Evolutionary conservation across 345 rosid species (phyloP).

Genomic region (Physaria fendleri): DNA sequence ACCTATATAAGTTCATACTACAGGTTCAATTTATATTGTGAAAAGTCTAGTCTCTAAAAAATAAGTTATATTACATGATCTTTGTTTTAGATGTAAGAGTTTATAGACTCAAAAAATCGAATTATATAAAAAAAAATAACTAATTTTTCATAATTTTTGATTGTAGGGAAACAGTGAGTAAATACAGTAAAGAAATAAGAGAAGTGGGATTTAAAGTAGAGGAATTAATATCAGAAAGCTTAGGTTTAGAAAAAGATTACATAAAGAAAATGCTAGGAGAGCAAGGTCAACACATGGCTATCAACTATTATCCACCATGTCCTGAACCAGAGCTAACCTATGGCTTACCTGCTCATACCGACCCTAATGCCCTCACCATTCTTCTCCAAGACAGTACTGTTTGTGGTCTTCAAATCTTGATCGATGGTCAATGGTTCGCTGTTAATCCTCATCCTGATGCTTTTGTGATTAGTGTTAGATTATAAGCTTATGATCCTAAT

Average conservation of each 20-base stretch:
- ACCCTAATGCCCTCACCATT: slow-evolving; percentile 83
- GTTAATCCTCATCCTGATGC: slow-evolving; percentile 73
- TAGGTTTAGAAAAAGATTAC: slow-evolving; percentile 57
- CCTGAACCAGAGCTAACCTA: slow-evolving; percentile 88
- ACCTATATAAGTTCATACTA: no score
- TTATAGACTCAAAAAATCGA: no score
- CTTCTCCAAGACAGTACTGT: slow-evolving; percentile 75
- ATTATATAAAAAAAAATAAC: no score
- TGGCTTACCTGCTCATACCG: slow-evolving; percentile 87
- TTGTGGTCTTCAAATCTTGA: slow-evolving; percentile 78
- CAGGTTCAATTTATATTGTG: no score
- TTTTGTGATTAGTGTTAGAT: no score
- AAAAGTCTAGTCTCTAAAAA: no score
- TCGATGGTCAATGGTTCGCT: slow-evolving; percentile 69
- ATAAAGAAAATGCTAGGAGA: slow-evolving; percentile 51
- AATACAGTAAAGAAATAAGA: slow-evolving; percentile 55
- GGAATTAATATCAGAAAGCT: slow-evolving; percentile 86
- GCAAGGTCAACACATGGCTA: slow-evolving; percentile 97
- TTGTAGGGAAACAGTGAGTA: slow-evolving; percentile 54
- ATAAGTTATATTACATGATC: no score
- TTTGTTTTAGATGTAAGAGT: no score
- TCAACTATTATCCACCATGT: slow-evolving; percentile 86
- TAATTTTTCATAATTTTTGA: no score
- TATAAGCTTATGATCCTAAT: no score
- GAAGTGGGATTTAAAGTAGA: slow-evolving; percentile 50